phyloP scores from a whole-genome alignment of 2,329 filamentous ascomycete species.

The Ophiostoma perfectum region DNA sequence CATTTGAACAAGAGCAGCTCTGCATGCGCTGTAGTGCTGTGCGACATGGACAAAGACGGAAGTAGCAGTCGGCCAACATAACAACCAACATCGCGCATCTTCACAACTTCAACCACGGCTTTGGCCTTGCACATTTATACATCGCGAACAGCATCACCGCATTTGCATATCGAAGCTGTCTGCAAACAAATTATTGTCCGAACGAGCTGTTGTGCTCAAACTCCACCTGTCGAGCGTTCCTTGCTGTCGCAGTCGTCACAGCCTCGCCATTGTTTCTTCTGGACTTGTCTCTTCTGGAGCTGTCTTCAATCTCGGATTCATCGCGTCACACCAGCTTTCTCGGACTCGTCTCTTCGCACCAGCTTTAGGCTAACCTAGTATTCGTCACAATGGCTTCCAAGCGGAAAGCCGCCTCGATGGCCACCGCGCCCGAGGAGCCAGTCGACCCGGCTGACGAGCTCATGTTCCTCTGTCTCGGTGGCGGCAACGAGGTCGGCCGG shows the following conservation, averaged over 20 bases:
- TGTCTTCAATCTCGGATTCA: no score
- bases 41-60: not conserved
- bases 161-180: not conserved
- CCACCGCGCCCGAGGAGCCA: constrained; percentile 68
- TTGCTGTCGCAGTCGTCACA: not conserved
- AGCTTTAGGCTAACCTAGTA: no score
- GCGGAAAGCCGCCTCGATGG: constrained; percentile 76
- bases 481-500: constrained; percentile 92
- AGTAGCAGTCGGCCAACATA: not conserved
- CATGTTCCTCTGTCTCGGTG: constrained; percentile 87
- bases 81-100: not conserved
- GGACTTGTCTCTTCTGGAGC: not conserved
- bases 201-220: not conserved
- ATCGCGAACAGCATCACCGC: not conserved
- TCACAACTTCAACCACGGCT: not conserved
- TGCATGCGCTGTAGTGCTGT: constrained; percentile 15
- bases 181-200: no score
- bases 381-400: constrained; percentile 72
- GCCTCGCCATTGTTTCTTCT: not conserved
- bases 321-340: no score
- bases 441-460: constrained; percentile 92
- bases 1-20: not conserved
- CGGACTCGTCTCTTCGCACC: no score
- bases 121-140: not conserved
- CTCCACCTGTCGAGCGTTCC: not conserved